A percentile compares a stretch with the other conserved stretches of the same genome.
Conservation (phyloP, 129 eudicot species). For the Pulicaria dysenterica region DNA sequence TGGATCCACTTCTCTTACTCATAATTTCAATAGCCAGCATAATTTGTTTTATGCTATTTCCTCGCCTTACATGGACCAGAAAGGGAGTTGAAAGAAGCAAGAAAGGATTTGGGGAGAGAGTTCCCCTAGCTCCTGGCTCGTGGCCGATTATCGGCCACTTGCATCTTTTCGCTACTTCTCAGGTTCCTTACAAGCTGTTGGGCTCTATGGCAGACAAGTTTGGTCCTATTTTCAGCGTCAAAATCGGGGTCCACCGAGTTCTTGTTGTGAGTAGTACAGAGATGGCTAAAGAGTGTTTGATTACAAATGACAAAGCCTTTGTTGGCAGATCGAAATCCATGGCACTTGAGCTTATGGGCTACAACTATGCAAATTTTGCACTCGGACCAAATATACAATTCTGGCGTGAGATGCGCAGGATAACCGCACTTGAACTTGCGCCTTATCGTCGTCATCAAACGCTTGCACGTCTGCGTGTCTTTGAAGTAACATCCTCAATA, state of each 20-base stretch:
- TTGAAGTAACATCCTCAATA: slow-evolving; percentile 27
- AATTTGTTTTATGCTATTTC: neutral
- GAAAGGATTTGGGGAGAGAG: neutral
- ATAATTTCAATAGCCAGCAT: neutral
- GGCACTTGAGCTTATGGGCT: slow-evolving; percentile 15
- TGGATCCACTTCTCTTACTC: slow-evolving; percentile 10
- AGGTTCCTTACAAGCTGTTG: slow-evolving; percentile 28
- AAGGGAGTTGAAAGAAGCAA: neutral
- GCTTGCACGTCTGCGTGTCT: slow-evolving; percentile 13
- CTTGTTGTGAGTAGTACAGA: slow-evolving; percentile 21
- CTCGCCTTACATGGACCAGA: neutral
- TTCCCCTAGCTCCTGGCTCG: slow-evolving; percentile 33
- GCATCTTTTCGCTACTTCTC: slow-evolving; percentile 28
- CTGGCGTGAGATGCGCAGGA: slow-evolving; percentile 30
- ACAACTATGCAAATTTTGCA: slow-evolving; percentile 26
- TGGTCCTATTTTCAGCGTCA: slow-evolving; percentile 37
- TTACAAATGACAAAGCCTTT: slow-evolving; percentile 27
- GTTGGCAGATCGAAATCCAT: slow-evolving; percentile 36
- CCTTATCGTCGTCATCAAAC: slow-evolving; percentile 15
- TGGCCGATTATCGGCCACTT: slow-evolving; percentile 43
- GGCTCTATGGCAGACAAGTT: slow-evolving; percentile 40
- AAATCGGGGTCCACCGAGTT: slow-evolving; percentile 28
- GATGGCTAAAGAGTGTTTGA: slow-evolving; percentile 34
- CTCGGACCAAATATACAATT: slow-evolving; percentile 27
- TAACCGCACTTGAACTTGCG: slow-evolving; percentile 13